phyloP scores from a whole-genome alignment of 768 basidiomycete species.

The Hygrocybe punicea region DNA sequence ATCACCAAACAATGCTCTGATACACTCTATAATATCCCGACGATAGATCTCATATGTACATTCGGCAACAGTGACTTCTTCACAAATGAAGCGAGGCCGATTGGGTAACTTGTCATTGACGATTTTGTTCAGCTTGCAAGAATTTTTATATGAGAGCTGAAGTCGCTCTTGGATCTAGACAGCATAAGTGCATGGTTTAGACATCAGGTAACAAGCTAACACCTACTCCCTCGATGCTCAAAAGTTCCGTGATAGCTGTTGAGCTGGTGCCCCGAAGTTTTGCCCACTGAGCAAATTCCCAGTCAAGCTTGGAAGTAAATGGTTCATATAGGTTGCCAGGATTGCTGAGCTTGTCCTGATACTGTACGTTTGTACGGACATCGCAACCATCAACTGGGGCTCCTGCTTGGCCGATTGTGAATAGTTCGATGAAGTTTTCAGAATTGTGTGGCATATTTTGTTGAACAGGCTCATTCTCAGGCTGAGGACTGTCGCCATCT shows the following conservation, averaged over 20 bases:
- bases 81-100: slow-evolving; percentile 21
- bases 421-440: not conserved
- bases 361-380: not conserved
- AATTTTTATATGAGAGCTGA: slow-evolving; percentile 30
- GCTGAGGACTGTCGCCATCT: no score
- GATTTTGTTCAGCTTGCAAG: slow-evolving; percentile 30
- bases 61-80: slow-evolving; percentile 24
- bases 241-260: slow-evolving; percentile 14
- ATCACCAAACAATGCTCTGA: slow-evolving; percentile 22
- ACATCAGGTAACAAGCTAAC: not conserved
- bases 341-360: not conserved
- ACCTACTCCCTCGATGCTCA: slow-evolving; percentile 3
- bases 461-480: no score
- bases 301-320: slow-evolving; percentile 23
- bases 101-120: slow-evolving; percentile 29
- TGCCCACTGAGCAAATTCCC: slow-evolving; percentile 27
- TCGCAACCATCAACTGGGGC: not conserved
- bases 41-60: slow-evolving; percentile 22
- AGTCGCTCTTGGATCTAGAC: slow-evolving; percentile 24
- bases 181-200: not conserved
- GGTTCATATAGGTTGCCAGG: slow-evolving; percentile 14
- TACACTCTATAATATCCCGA: slow-evolving; percentile 20
- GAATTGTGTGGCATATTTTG: no score
- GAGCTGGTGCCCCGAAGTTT: slow-evolving; percentile 24
- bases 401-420: not conserved